Evolutionary conservation across 805 yeast genomes (phyloP).

Genomic region (Candida bentonensis): DNA sequence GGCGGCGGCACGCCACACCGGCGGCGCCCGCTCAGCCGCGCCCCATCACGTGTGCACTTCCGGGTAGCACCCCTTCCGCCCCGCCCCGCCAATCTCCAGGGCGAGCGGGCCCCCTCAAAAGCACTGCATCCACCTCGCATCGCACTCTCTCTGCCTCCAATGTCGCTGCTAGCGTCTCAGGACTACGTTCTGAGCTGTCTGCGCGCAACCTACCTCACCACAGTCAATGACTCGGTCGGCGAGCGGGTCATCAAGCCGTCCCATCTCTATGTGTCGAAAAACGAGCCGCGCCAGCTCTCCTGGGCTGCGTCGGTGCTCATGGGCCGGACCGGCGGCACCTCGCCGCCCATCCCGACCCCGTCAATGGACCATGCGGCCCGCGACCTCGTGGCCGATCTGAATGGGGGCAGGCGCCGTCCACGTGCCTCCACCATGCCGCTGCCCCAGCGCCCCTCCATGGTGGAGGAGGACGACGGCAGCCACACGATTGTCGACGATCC

Average conservation of each 20-base stretch:
- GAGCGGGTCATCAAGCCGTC: constrained; percentile 15
- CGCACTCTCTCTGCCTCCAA: constrained; percentile 7
- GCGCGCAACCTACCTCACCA: constrained; percentile 9
- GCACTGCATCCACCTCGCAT: no score
- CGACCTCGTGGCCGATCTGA: neutral
- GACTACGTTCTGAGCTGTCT: constrained; percentile 19
- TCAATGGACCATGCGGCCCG: constrained; percentile 1
- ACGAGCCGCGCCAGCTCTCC: constrained; percentile 12
- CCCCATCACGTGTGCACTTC: no score
- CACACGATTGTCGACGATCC: constrained; percentile 16
- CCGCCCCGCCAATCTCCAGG: no score
- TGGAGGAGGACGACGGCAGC: constrained; percentile 13
- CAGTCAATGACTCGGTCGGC: constrained; percentile 3
- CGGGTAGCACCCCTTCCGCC: no score
- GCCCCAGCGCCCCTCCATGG: neutral
- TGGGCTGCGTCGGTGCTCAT: constrained; percentile 14
- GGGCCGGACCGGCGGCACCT: constrained; percentile 10
- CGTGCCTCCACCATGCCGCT: constrained; percentile 1
- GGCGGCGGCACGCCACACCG: no score
- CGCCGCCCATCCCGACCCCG: constrained; percentile 16
- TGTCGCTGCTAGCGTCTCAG: constrained; percentile 19
- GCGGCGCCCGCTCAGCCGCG: no score
- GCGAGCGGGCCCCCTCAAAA: no score
- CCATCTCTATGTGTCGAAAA: constrained; percentile 14
- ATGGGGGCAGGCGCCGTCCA: neutral